Evolutionary conservation across 2,329 filamentous ascomycete genomes (phyloP), one percentile per base, ranked within the genome.

Genomic region (Salinomyces thailandicus): DNA sequence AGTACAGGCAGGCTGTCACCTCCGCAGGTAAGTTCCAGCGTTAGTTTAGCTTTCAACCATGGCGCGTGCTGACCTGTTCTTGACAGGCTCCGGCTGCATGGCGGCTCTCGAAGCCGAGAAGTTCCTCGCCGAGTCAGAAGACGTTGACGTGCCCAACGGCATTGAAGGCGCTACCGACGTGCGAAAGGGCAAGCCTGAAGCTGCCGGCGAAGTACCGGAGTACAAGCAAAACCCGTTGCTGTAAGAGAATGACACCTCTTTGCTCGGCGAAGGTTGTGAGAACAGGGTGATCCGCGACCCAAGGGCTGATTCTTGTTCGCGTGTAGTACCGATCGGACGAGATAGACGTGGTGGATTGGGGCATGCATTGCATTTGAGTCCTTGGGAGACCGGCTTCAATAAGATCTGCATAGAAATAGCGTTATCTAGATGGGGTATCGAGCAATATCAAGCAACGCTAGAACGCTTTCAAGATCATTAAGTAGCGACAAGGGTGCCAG

Each of bases 31-130:
- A 59, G 79, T n/a, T n/a, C n/a, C n/a, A n/a, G n/a, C n/a, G n/a
- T n/a, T n/a, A n/a, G n/a, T n/a, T n/a, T n/a, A n/a, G n/a, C n/a
- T n/a, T n/a, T n/a, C n/a, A n/a, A n/a, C n/a, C n/a, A n/a, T n/a
- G n/a, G n/a, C n/a, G n/a, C n/a, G 9, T n/a, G 3, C 22, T 24
- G 9, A 9, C 22, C n/a, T n/a, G n/a, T 4, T 26, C 22, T 4
- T 29, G 15, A 27, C 30, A 87, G 85, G 87, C 42, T 86, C 87
- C 43, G 91, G 91, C 46, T 98, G 91, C 63, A 81, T 95, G 68
- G 91, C 91, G 36, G 91, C 89, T 8, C 75, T 98, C 37, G 91
- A 98, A 58, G 89, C 89, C 7, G 91, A 98, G 66, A 93, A 94
- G 63, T 95, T 75, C 69, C 69, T 98, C 37, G 71, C 83, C 5